Conservation (phyloP, 148 eudicot genomes). For the Gaultheria prostrata region DNA sequence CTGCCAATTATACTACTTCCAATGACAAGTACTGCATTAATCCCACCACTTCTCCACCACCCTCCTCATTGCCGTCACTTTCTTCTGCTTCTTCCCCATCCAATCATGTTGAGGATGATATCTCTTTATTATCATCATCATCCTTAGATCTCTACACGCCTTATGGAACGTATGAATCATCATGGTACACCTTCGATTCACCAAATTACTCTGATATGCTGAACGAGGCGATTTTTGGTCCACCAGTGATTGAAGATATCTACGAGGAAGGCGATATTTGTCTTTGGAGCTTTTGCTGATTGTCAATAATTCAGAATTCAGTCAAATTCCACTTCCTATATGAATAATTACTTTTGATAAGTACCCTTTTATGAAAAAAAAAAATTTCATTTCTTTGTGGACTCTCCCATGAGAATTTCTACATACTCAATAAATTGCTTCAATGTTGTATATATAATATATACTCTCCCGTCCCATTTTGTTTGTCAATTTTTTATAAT, state of each 20-base stretch:
- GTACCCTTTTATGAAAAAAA: too few relatives aligned
- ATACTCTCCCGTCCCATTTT: too few relatives aligned
- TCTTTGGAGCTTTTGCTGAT: conserved; percentile 73
- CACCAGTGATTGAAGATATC: conserved; percentile 39
- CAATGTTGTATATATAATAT: too few relatives aligned
- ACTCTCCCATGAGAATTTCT: too few relatives aligned
- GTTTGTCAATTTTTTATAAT: too few relatives aligned
- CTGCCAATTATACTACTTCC: conserved; percentile 24
- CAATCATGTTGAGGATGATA: conserved; percentile 31
- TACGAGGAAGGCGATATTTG: conserved; percentile 66
- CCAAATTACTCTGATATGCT: conserved; percentile 56
- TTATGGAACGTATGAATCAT: background rate
- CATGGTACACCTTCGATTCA: conserved; percentile 45
- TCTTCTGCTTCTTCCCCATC: conserved; percentile 17
- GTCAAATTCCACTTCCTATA: background rate
- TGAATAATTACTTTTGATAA: background rate
- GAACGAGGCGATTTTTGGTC: conserved; percentile 48
- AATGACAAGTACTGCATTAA: background rate
- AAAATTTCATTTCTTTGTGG: too few relatives aligned
- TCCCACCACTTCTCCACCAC: conserved; percentile 10
- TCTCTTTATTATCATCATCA: conserved; percentile 16
- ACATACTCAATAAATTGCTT: too few relatives aligned
- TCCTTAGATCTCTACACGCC: background rate
- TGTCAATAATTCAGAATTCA: background rate
- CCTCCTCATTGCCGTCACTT: conserved; percentile 20